These are phyloP conservation scores for Ambrosiella beaveri DNA, from an alignment of 2,329 filamentous ascomycete genomes.

Conservation along the genomic window DNA sequence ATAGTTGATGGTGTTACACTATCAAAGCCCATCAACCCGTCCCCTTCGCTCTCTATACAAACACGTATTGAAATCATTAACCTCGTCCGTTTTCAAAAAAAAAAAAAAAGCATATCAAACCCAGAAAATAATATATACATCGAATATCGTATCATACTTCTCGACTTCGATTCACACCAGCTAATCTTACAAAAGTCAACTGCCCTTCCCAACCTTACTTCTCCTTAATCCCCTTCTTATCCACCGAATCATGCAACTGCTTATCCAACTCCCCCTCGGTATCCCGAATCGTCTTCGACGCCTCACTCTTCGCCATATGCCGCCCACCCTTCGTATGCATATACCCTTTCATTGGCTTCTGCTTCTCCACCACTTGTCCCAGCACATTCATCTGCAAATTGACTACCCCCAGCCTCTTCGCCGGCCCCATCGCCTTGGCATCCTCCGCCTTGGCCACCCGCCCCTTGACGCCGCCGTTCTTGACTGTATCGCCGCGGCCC, in stretches of 20 bases:
- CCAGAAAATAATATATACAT: slow-evolving; percentile 7
- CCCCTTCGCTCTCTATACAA: too few species aligned
- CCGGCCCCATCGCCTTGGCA: not conserved
- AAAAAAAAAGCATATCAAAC: not conserved
- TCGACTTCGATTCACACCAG: not conserved
- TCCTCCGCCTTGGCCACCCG: slow-evolving; percentile 8
- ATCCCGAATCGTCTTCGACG: slow-evolving; percentile 5
- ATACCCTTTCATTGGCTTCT: slow-evolving; percentile 13
- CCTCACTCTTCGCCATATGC: slow-evolving; percentile 11
- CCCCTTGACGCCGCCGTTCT: slow-evolving; percentile 12
- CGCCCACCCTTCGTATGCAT: slow-evolving; percentile 12
- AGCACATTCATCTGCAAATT: slow-evolving; percentile 13
- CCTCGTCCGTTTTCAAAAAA: too few species aligned
- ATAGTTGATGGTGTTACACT: too few species aligned
- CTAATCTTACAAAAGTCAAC: slow-evolving; percentile 7
- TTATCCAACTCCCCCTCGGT: slow-evolving; percentile 7
- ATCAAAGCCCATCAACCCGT: too few species aligned
- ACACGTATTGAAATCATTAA: too few species aligned
- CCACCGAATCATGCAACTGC: slow-evolving; percentile 9
- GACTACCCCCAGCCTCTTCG: slow-evolving; percentile 8
- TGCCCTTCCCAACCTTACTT: not conserved
- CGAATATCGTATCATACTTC: not conserved
- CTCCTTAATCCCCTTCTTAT: slow-evolving; percentile 1
- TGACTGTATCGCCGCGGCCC: slow-evolving; percentile 29
- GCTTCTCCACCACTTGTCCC: slow-evolving; percentile 11